Evolutionary conservation across 345 rosid species (phyloP).

Genomic region (Iberis pinnata): DNA sequence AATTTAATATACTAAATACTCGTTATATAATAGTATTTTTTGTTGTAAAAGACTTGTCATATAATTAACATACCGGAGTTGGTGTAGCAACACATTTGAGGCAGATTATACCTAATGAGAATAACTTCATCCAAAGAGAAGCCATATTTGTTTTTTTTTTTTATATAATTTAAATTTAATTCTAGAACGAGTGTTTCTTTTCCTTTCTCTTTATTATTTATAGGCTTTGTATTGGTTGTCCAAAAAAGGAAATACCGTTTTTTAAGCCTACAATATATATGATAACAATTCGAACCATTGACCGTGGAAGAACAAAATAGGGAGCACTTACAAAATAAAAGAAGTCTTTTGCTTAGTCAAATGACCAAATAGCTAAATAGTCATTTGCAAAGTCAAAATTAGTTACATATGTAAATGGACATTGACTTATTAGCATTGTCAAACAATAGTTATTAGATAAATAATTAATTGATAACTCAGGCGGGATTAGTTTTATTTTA

Average conservation of each 20-base stretch:
- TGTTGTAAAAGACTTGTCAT: not conserved
- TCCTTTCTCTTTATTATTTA: not conserved
- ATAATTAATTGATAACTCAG: too few species aligned
- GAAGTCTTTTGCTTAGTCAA: too few species aligned
- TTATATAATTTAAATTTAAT: not conserved
- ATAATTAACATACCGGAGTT: constrained; percentile 7
- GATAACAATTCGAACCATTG: not conserved
- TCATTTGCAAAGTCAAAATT: too few species aligned
- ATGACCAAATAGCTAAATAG: too few species aligned
- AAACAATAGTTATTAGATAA: too few species aligned
- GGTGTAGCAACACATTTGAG: constrained; percentile 13
- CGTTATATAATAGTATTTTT: too few species aligned
- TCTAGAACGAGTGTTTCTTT: not conserved
- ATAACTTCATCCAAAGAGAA: constrained; percentile 22
- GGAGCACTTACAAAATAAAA: too few species aligned
- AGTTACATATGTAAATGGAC: too few species aligned
- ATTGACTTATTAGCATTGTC: too few species aligned
- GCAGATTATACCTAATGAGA: constrained; percentile 3
- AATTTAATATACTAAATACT: not conserved
- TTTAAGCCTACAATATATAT: not conserved
- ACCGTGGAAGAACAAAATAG: not conserved
- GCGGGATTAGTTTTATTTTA: too few species aligned
- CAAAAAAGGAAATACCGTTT: constrained; percentile 6
- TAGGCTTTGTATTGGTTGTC: not conserved
- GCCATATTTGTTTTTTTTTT: not conserved